Evolutionary conservation across 805 yeast genomes (phyloP).

Genomic region (Candida loeiensis): DNA sequence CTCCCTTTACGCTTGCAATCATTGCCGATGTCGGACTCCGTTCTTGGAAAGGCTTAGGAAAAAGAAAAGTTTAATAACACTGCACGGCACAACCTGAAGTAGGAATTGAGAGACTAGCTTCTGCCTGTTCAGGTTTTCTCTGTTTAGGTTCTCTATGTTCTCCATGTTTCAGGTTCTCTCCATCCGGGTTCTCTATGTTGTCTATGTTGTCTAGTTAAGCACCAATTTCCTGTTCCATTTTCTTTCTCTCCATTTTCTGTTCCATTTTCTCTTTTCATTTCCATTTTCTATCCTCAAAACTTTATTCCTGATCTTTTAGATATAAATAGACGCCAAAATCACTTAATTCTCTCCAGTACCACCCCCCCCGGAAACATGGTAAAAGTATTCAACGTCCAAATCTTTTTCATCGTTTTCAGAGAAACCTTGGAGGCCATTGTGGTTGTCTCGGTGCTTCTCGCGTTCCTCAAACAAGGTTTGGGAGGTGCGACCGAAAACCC

Average conservation of each 20-base stretch:
- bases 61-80: too few relatives aligned
- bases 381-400: constrained; percentile 24
- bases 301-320: neutral
- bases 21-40: neutral
- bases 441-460: constrained; percentile 26
- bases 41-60: neutral
- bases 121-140: neutral
- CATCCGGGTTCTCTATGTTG: neutral
- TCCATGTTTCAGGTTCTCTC: neutral
- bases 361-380: constrained; percentile 15
- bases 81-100: too few relatives aligned
- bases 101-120: neutral
- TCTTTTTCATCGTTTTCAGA: constrained; percentile 25
- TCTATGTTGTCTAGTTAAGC: neutral
- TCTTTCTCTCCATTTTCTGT: neutral
- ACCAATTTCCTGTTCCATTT: neutral
- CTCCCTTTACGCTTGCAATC: neutral
- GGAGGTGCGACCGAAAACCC: constrained; percentile 22
- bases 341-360: neutral
- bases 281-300: too few relatives aligned
- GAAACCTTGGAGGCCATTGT: constrained; percentile 25
- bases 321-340: neutral
- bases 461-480: constrained; percentile 26
- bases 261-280: neutral
- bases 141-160: neutral